Evolutionary conservation across 805 yeast genomes (phyloP).

Genomic region (Candida anglica): DNA sequence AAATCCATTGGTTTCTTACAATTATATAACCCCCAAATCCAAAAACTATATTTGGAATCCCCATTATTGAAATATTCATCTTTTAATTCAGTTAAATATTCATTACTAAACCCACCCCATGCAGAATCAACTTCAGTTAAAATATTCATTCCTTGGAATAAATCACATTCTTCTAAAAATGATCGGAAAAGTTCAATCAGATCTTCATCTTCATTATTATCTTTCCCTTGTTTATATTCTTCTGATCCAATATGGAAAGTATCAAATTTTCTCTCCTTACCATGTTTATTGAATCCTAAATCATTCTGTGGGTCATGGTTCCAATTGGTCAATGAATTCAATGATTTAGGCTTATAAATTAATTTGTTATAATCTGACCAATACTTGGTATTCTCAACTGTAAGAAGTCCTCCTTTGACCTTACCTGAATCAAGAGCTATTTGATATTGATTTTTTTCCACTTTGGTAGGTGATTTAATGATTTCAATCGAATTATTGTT

Average conservation of each 20-base stretch:
- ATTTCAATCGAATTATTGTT: too few relatives aligned
- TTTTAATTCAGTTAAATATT: slow-evolving; percentile 47
- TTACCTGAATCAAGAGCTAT: slow-evolving; percentile 51
- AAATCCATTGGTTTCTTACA: slow-evolving; percentile 3
- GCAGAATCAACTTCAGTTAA: slow-evolving; percentile 69
- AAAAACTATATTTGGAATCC: slow-evolving; percentile 30
- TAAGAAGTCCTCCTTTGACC: slow-evolving; percentile 21
- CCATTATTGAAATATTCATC: slow-evolving; percentile 60
- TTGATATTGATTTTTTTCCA: slow-evolving; percentile 60
- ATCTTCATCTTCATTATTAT: slow-evolving; percentile 21
- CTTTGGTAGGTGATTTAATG: slow-evolving; percentile 29
- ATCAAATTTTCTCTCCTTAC: slow-evolving; percentile 36
- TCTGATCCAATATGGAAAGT: slow-evolving; percentile 53
- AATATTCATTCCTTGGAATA: slow-evolving; percentile 65
- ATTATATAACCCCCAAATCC: slow-evolving; percentile 26
- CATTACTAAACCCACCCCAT: slow-evolving; percentile 77
- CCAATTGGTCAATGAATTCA: slow-evolving; percentile 59
- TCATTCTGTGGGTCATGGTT: slow-evolving; percentile 37
- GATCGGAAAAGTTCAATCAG: slow-evolving; percentile 54
- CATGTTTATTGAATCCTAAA: slow-evolving; percentile 3
- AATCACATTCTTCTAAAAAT: slow-evolving; percentile 72
- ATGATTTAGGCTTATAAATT: slow-evolving; percentile 57
- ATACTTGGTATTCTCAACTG: slow-evolving; percentile 42
- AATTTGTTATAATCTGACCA: slow-evolving; percentile 83
- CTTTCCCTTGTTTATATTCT: slow-evolving; percentile 44